Evolutionary conservation across 2,329 filamentous ascomycete genomes (phyloP), one percentile per base, ranked within the genome.

Genomic region (Acrodontium crateriforme): DNA sequence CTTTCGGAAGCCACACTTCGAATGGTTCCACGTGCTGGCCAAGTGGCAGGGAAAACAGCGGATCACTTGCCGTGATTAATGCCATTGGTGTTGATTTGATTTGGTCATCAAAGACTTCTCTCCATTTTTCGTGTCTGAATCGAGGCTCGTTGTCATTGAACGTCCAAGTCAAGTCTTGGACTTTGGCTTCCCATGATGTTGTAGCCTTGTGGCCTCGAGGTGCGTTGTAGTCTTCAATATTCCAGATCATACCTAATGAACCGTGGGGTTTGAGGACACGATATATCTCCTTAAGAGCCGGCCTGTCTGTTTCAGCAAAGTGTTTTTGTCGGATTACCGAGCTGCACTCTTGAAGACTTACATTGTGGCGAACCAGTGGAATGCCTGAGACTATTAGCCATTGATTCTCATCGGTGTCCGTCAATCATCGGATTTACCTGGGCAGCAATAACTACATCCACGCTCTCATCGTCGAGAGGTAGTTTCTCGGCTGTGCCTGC

Each of bases 221-320:
- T 25, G 73, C 67, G 47, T 81, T 81, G 47, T 80, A 50, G 25
- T 43, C 35, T 24, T 49, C 44, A 16, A 44, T 35, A 25, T 39
- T 82, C 78, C 78, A 83, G 29, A 83, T 73, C 49, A 79, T 52
- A 9, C 71, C 77, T 16, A 83, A 58, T 16, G 61, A 60, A 5
- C 67, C 67, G 5, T 64, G 65, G 1, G 71, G 71, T 42, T 65
- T 67, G 25, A 83, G 53, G 0, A 78, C 65, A 25, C 76, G 67
- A 39, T 71, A 65, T n/a, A 83, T 75, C 41, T 81, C 75, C 24
- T 58, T 52, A 16, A 84, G 54, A 0, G 75, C 59, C n/a, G n/a
- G n/a, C n/a, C n/a, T n/a, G n/a, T n/a, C n/a, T n/a, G n/a, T n/a
- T n/a, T n/a, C n/a, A n/a, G n/a, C n/a, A n/a, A n/a, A n/a, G n/a